Conservation (phyloP, 176 grass and related monocot genomes). For the Oryza glumipatula region DNA sequence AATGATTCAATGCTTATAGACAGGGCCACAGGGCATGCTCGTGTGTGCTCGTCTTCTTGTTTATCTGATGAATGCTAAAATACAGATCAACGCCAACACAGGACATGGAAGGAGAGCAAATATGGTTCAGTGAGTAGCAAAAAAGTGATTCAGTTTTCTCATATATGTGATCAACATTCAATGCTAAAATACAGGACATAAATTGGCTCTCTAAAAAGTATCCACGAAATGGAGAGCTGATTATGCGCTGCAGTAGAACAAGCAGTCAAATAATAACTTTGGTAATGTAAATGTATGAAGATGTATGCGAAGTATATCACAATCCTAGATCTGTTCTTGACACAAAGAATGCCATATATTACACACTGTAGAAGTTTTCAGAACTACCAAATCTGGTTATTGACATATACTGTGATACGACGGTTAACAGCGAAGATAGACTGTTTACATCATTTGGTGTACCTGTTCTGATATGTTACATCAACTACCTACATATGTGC, state of each 20-base stretch:
- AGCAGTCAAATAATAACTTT: not conserved
- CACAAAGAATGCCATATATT: not conserved
- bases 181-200: not conserved
- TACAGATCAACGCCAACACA: not conserved
- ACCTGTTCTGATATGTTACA: constrained; percentile 28
- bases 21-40: not conserved
- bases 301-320: not conserved
- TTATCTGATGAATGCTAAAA: not conserved
- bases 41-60: too few species aligned
- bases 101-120: not conserved
- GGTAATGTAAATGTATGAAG: not conserved
- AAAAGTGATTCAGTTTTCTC: not conserved
- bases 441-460: constrained; percentile 24
- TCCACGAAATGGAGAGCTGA: not conserved
- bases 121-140: too few species aligned
- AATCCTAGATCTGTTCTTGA: not conserved
- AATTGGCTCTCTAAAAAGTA: not conserved
- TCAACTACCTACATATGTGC: constrained; percentile 21
- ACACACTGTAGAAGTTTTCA: not conserved
- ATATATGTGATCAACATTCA: not conserved
- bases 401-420: not conserved
- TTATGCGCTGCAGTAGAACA: not conserved
- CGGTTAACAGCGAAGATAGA: not conserved
- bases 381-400: constrained; percentile 13
- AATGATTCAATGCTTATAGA: not conserved